These are phyloP conservation scores for Tolypocladium nubicola DNA, from an alignment of 2,329 filamentous ascomycete genomes.

Conservation along the genomic window DNA sequence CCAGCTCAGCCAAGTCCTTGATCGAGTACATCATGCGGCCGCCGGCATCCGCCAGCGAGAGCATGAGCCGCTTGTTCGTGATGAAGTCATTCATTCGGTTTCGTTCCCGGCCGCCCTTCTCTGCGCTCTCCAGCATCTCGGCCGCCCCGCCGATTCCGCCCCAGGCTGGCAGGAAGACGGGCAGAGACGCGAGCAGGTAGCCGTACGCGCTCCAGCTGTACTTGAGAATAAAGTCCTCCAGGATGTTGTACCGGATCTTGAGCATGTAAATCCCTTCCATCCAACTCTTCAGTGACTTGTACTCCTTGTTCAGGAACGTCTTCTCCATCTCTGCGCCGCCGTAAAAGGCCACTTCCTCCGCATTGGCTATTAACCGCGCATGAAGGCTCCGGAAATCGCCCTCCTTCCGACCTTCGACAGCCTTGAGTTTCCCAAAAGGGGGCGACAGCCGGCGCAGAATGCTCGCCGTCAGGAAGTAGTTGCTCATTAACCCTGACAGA, in stretches of 20 bases:
- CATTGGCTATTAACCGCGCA: conserved; percentile 86
- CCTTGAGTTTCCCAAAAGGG: conserved; percentile 93
- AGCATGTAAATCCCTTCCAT: conserved; percentile 98
- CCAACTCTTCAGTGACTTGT: conserved; percentile 85
- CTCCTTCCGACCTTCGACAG: conserved; percentile 88
- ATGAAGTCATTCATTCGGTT: conserved; percentile 97
- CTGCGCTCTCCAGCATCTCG: conserved; percentile 47
- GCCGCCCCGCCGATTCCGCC: conserved; percentile 68
- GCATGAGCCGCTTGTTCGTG: conserved; percentile 96
- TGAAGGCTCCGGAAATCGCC: conserved; percentile 91
- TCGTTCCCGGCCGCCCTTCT: conserved; percentile 55
- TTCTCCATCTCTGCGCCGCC: conserved; percentile 93
- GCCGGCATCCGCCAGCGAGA: conserved; percentile 90
- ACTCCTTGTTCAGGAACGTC: conserved; percentile 81
- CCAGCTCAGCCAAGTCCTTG: conserved; percentile 92
- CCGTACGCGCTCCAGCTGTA: conserved; percentile 98
- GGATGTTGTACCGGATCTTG: conserved; percentile 97
- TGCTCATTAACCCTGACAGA: conserved; percentile 73
- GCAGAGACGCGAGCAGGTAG: conserved; percentile 84
- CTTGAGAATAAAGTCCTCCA: conserved; percentile 96
- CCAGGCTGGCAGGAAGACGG: conserved; percentile 91
- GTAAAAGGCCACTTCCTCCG: conserved; percentile 96
- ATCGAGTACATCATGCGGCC: conserved; percentile 99
- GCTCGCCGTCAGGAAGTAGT: conserved; percentile 90
- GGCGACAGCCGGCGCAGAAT: conserved; percentile 81